Percentiles rank a stretch among this genome's conserved stretches.
These are phyloP conservation scores for Atkinsonella hypoxylon DNA, from an alignment of 2,329 filamentous ascomycete species.

Conservation along the genomic window DNA sequence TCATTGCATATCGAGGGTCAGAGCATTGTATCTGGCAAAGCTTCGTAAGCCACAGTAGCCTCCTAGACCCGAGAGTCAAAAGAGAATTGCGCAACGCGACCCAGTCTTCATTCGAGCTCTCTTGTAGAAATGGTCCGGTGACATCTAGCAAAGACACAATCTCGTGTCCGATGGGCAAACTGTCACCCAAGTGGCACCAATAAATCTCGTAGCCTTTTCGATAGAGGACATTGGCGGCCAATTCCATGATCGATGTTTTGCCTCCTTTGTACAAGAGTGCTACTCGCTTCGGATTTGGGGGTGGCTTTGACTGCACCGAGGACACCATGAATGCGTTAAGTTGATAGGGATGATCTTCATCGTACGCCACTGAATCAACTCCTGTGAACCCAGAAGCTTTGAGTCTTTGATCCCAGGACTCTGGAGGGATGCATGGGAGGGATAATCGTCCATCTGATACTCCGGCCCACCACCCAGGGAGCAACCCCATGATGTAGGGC, in stretches of 20 bases:
- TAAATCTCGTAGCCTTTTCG: no score
- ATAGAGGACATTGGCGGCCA: no score
- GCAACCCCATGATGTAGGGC: constrained; percentile 1
- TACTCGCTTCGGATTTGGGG: background rate
- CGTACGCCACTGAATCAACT: background rate
- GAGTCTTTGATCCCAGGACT: constrained; percentile 1
- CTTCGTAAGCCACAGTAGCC: background rate
- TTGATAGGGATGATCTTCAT: background rate
- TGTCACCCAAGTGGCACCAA: no score
- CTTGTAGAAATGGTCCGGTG: no score
- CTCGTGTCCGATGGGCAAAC: no score
- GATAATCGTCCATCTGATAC: background rate
- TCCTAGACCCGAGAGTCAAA: no score
- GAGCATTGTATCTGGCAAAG: background rate
- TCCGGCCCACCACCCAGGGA: constrained; percentile 1
- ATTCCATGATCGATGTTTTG: background rate
- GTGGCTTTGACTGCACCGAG: no score
- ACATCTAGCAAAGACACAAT: no score
- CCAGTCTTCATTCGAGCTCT: no score
- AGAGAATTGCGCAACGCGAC: no score
- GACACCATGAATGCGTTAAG: background rate
- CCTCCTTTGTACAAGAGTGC: background rate
- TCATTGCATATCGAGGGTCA: background rate
- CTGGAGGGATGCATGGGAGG: background rate
- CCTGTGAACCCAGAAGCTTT: background rate